Base-by-base conservation (phyloP, 225 moss, liverwort and hornwort species). In the Asterella californica region DNA sequence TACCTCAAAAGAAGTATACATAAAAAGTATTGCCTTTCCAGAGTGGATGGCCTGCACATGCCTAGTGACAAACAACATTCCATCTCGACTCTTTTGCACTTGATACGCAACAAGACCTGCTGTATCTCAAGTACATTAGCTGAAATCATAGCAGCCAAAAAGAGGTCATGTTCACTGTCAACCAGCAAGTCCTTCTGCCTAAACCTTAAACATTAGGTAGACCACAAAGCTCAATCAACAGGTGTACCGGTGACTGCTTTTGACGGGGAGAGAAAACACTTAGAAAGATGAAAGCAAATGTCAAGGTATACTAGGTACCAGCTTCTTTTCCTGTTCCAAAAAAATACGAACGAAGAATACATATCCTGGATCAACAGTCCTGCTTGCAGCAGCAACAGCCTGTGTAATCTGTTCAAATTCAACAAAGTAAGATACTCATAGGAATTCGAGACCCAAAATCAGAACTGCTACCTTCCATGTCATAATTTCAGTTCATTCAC, bases 1-100 rank as follows among this genome's bases (percentile, higher is more conserved):
- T 82, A 92, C 95, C 95, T 93, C 90, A 70, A 93, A 95, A 59
- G 95, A 95, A 49, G 90, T 91, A 76, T 87, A 91, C 83, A 93
- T 84, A 24, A 84, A 80, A 80, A 91, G 93, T 47, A 87, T 88
- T 88, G 34, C 89, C 70, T 77, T 84, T 91, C 37, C 91, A 79
- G 79, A 83, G 82, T 95, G 95, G 27, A 84, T 76, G 74, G 92
- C 91, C 82, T 88, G 86, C 76, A 95, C 93, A 81, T 91, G 90
- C 78, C 93, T 85, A 22, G 95, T 93, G 36, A 90, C 87, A 91
- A 90, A 91, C 17, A 83, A 84, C 36, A 81, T 83, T 79, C 95
- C 90, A 72, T 91, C 88, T 27, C 93, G 90, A 78, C 88, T 83
- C 80, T 86, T 88, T 66, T 92, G 88, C 32, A 95, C 91, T 76